phyloP scores from a whole-genome alignment of 176 grass and related monocot species.

The Rhynchospora tenuis region DNA sequence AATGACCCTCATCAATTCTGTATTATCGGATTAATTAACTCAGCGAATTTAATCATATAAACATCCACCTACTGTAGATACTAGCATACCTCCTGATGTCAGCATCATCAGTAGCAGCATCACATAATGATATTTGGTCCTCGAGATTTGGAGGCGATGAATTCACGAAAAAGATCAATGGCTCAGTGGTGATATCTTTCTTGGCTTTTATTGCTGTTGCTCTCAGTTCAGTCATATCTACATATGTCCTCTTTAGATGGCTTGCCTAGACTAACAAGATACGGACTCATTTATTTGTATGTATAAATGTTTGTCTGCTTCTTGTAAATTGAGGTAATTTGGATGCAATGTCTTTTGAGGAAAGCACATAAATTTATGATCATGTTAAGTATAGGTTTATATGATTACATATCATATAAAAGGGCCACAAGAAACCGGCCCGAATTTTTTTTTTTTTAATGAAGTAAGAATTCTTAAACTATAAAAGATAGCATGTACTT shows the following conservation, averaged over 20 bases:
- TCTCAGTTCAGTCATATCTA: constrained; percentile 69
- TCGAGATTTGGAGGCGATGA: constrained; percentile 67
- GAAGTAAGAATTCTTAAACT: neutral
- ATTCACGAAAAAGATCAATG: constrained; percentile 69
- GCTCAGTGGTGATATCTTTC: constrained; percentile 64
- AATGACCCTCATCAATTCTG: neutral
- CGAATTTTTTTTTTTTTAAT: neutral
- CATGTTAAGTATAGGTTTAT: neutral
- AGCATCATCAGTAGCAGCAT: constrained; percentile 78
- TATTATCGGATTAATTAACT: neutral
- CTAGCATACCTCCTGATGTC: constrained; percentile 90
- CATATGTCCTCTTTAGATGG: constrained; percentile 61
- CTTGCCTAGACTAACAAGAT: neutral
- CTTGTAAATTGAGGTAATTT: constrained; percentile 12
- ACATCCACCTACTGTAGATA: constrained; percentile 36
- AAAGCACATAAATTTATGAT: neutral
- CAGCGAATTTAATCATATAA: neutral
- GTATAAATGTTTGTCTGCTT: neutral
- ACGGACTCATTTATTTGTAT: neutral
- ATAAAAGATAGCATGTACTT: neutral
- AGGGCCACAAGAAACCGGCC: neutral
- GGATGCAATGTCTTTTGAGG: neutral
- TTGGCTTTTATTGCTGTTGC: constrained; percentile 63
- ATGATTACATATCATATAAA: neutral
- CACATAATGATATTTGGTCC: constrained; percentile 73